A percentile compares a stretch with the other conserved stretches of the same genome.
Conservation (phyloP, 192 early-diverging fungal genomes). For the Spizellomyces punctatus region DNA sequence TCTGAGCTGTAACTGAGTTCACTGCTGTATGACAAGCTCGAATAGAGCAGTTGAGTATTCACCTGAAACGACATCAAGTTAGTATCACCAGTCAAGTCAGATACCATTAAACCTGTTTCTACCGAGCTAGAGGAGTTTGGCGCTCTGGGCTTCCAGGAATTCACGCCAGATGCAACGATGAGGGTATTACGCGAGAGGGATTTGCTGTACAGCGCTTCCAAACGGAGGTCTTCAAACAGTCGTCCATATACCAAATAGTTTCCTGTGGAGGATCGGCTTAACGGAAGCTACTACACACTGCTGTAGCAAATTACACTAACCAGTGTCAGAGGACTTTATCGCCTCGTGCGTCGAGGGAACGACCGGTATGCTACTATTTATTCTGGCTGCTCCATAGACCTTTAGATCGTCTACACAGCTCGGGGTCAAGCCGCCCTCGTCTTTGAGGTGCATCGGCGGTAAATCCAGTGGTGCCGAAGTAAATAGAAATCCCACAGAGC, state of each 20-base stretch:
- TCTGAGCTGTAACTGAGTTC: conserved; percentile 77
- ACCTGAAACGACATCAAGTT: conserved; percentile 39
- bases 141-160: conserved; percentile 39
- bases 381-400: background rate
- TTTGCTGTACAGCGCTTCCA: conserved; percentile 68
- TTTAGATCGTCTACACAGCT: background rate
- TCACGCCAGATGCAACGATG: conserved; percentile 66
- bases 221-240: conserved; percentile 65
- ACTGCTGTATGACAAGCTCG: conserved; percentile 70
- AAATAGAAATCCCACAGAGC: conserved; percentile 79
- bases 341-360: background rate
- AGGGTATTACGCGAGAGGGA: conserved; percentile 56
- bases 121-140: conserved; percentile 18
- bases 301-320: no score
- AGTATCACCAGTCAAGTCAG: background rate
- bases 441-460: conserved; percentile 10
- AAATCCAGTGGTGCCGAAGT: conserved; percentile 67
- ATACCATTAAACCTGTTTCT: conserved; percentile 17
- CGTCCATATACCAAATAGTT: conserved; percentile 74
- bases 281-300: no score
- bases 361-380: background rate
- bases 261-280: conserved; percentile 26
- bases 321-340: background rate
- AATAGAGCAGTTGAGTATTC: conserved; percentile 70
- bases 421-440: conserved; percentile 10